phyloP scores from a whole-genome alignment of 1,284 basidiomycete genomes.

The Pascua guehoae region DNA sequence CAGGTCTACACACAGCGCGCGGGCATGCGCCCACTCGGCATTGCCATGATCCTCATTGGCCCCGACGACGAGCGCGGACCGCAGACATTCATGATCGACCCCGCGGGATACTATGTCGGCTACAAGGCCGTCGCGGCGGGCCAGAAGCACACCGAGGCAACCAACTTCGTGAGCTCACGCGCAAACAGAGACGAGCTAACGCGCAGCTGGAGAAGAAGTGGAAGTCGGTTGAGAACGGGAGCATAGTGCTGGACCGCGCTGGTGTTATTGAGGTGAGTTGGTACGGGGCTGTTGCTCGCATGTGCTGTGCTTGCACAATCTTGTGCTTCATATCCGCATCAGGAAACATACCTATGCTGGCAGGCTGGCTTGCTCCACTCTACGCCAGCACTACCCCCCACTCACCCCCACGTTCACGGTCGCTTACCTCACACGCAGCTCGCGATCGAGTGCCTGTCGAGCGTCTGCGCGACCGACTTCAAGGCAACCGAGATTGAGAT shows the following conservation, averaged over 20 bases:
- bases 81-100: conserved; percentile 96
- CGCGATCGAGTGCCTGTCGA: conserved; percentile 91
- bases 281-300: too few relatives aligned
- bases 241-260: conserved; percentile 63
- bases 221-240: conserved; percentile 82
- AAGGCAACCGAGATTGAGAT: conserved; percentile 62
- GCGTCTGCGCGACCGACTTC: conserved; percentile 90
- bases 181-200: conserved; percentile 4
- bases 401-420: background rate
- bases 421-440: conserved; percentile 57
- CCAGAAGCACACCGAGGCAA: conserved; percentile 97
- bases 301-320: too few relatives aligned
- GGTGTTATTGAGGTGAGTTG: conserved; percentile 77
- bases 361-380: too few relatives aligned
- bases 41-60: conserved; percentile 96
- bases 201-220: conserved; percentile 87
- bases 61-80: conserved; percentile 83
- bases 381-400: too few relatives aligned
- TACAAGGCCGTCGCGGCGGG: conserved; percentile 96
- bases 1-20: conserved; percentile 98
- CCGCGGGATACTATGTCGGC: conserved; percentile 96
- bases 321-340: background rate
- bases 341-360: too few relatives aligned
- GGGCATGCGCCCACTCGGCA: conserved; percentile 94
- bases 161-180: conserved; percentile 69